Base-by-base conservation (phyloP, 805 yeast species). In the Barnettozyma wickerhamii region DNA sequence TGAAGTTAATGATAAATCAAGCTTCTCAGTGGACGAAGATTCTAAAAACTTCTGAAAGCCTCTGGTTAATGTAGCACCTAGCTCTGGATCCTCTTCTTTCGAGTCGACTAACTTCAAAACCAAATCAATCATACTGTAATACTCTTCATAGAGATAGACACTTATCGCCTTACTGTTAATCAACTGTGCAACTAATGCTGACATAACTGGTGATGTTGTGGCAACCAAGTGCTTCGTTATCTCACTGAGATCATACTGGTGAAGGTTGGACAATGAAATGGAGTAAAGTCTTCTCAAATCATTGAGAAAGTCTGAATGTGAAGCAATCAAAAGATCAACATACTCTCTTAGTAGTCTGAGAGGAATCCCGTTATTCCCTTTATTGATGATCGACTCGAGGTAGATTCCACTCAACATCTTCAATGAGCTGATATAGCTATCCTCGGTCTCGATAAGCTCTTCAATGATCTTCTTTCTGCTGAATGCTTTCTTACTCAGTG, bases 1-100 rank as follows among this genome's bases (percentile, higher is more conserved):
- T 0, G 83, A 77, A 7, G 56, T 50, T 37, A 79, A 75, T 5
- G 83, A 71, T 20, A 77, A 60, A 53, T 79, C 85, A 51, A 67
- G 41, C 17, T 48, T 45, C 4, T 45, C 61, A 1, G 48, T 66
- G 45, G 74, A 75, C 2, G 72, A 60, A 1, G 70, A 63, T 46
- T 72, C 75, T 7, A 69, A 50, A 40, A 64, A 68, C 9, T 40
- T 52, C 24, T 68, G 59, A 62, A 59, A 58, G 18, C 69, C 66
- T 40, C 51, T 41, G 6, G 58, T 55, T 35, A 53, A 40, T 1
- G 46, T 38, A 1, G 14, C 10, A 2, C 59, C 61, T 21, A 49
- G 30, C 13, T 42, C 53, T 5, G 59, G 56, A 29, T 55, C 58
- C 28, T 50, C 45, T 18, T 46, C 57, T 45, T 47, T 56, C 26